Percentiles rank a stretch among this genome's conserved stretches.
Evolutionary conservation across 345 rosid species (phyloP).

Genomic region (Kandelia obovata): DNA sequence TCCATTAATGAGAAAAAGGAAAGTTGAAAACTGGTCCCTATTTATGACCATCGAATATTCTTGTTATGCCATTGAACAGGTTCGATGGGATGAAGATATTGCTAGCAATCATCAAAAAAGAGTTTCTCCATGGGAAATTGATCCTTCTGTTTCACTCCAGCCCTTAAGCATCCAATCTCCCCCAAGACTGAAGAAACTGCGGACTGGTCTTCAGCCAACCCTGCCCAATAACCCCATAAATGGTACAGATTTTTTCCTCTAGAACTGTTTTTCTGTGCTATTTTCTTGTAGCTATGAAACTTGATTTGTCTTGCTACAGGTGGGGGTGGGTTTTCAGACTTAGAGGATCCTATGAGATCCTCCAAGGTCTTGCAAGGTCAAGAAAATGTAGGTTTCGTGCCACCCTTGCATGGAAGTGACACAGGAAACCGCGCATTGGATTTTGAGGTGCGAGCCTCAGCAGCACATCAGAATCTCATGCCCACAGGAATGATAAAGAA

Average conservation of each 20-base stretch:
- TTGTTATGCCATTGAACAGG: conserved; percentile 39
- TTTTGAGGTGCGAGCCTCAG: conserved; percentile 53
- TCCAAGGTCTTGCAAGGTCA: conserved; percentile 99
- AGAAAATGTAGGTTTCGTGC: conserved; percentile 80
- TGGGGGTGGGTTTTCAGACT: conserved; percentile 64
- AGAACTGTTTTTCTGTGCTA: neutral
- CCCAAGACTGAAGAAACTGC: conserved; percentile 73
- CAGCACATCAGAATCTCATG: conserved; percentile 47
- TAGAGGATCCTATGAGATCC: conserved; percentile 80
- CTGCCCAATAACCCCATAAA: conserved; percentile 47
- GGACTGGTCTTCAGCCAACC: conserved; percentile 53
- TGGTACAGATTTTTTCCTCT: conserved; percentile 32
- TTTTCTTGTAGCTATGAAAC: neutral
- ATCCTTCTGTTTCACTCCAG: conserved; percentile 65
- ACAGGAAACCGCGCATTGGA: conserved; percentile 51
- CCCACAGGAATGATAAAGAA: conserved; percentile 39
- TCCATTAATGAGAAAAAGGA: neutral
- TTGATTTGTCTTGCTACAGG: conserved; percentile 33
- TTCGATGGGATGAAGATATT: conserved; percentile 76
- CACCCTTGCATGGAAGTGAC: conserved; percentile 61
- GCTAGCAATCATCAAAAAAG: conserved; percentile 55
- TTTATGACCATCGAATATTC: neutral
- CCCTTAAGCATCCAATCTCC: conserved; percentile 71
- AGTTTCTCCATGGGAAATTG: conserved; percentile 93
- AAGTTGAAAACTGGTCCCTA: neutral